Base-by-base conservation (phyloP, 2,329 filamentous ascomycete species). In the Aspergillus fischeri region DNA sequence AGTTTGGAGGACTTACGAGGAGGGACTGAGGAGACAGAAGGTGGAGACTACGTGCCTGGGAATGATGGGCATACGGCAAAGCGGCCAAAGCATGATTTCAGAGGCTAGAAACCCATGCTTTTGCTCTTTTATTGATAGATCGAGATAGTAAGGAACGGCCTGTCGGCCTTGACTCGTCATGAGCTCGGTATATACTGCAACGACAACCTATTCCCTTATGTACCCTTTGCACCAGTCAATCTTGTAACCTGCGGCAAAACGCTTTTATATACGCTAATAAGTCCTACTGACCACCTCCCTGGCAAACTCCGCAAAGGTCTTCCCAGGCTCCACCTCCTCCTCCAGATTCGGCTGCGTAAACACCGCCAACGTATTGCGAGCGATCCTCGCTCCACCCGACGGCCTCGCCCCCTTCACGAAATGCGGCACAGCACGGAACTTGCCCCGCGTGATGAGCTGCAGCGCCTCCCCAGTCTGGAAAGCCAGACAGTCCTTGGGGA, bases 321-420 rank as follows among this genome's bases (percentile, higher is more conserved):
- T 85, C 0, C 92, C 93, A 14, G 84, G 81, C 64, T 83, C 85
- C 7, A 93, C 83, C 35, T 86, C 78, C 58, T 86, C 80, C 0
- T 86, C 87, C 83, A 97, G 75, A 77, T 97, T 96, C 25, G 94
- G 94, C 81, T 99, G 94, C 57, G 93, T 99, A 70, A 97, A 99
- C 9, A 97, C 92, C 0, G 94, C 94, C 64, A 99, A 76, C 9
- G 94, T 99, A 76, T 97, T 97, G 58, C 89, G 80, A 28, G 89
- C 89, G 58, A 92, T 82, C 28, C 78, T 77, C 1, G 78, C 79
- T 14, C 75, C 77, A 56, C 80, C 71, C 21, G 80, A 82, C 1
- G 83, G 79, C 62, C 83, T 81, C 4, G 89, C 86, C 0, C 92
- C 93, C 63, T 88, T 83, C 8, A 99, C 94, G 73, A 96, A 97